Conservation (phyloP, 2,329 filamentous ascomycete genomes). For the Paecilomyces niveus region DNA sequence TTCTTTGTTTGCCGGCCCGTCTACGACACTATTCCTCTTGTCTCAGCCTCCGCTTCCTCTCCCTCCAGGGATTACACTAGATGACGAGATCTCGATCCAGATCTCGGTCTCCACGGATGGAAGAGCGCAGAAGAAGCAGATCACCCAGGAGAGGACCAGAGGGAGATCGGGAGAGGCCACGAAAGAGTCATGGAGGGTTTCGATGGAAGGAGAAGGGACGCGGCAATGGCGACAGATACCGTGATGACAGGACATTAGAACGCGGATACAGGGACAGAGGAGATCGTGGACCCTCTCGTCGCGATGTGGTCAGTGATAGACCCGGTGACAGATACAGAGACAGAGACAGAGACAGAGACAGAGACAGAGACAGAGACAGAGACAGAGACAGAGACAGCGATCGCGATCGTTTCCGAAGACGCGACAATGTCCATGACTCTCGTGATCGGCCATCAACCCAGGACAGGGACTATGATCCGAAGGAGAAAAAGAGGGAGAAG, state of each 20-base stretch:
- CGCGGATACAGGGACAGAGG: slow-evolving; percentile 43
- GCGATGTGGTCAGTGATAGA: slow-evolving; percentile 28
- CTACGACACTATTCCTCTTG: not conserved
- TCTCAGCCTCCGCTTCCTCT: not conserved
- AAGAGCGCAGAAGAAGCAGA: slow-evolving; percentile 35
- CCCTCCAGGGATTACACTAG: not conserved
- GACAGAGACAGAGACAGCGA: slow-evolving; percentile 15
- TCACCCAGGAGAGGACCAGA: slow-evolving; percentile 33
- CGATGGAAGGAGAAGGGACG: slow-evolving; percentile 45
- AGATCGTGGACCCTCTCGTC: slow-evolving; percentile 29
- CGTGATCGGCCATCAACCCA: slow-evolving; percentile 1
- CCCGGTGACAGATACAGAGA: slow-evolving; percentile 16
- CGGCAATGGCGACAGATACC: slow-evolving; percentile 46
- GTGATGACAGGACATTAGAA: slow-evolving; percentile 44
- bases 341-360: slow-evolving; percentile 13
- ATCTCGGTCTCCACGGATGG: slow-evolving; percentile 19
- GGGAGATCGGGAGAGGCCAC: slow-evolving; percentile 27
- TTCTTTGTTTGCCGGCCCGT: not conserved
- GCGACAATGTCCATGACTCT: slow-evolving; percentile 7
- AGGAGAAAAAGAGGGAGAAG: slow-evolving; percentile 33
- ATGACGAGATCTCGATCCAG: slow-evolving; percentile 4
- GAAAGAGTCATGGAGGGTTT: slow-evolving; percentile 38
- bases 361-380: slow-evolving; percentile 19
- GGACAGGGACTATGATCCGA: slow-evolving; percentile 21
- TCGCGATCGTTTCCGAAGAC: slow-evolving; percentile 16